Evolutionary conservation across 495 filamentous ascomycete genomes (phyloP).

Genomic region (Cladorrhinum samala): DNA sequence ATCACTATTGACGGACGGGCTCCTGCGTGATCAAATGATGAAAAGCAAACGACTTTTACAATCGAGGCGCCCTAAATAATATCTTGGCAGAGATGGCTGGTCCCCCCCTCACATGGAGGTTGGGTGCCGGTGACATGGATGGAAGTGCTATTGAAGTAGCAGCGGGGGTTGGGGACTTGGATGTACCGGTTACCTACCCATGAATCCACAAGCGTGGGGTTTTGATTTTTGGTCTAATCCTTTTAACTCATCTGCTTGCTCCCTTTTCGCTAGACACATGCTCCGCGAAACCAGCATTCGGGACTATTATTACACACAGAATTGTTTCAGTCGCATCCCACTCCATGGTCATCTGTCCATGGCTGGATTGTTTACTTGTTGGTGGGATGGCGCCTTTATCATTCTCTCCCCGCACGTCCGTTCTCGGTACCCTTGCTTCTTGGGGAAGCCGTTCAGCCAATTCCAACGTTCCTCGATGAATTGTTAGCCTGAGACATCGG

Average conservation of each 20-base stretch:
- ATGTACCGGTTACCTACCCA: neutral
- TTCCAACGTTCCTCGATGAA: constrained; percentile 18
- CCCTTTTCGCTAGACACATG: no score
- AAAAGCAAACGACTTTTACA: no score
- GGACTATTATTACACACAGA: neutral
- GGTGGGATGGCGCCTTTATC: neutral
- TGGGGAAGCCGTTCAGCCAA: neutral
- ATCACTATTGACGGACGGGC: no score
- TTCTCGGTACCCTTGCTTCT: no score
- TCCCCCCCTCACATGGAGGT: neutral
- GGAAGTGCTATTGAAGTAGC: no score
- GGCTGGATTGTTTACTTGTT: neutral
- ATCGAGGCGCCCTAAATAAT: no score
- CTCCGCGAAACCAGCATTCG: no score
- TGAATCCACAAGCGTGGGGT: no score
- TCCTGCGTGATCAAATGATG: no score
- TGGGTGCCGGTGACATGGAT: constrained; percentile 3
- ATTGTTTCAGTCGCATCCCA: neutral
- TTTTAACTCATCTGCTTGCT: neutral
- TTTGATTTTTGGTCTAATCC: no score
- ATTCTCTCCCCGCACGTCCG: neutral
- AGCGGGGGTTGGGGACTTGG: neutral
- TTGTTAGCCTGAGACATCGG: constrained; percentile 21
- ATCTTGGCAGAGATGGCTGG: neutral
- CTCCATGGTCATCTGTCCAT: neutral